phyloP scores from a whole-genome alignment of 2,329 filamentous ascomycete genomes.

The Botryotinia convoluta region DNA sequence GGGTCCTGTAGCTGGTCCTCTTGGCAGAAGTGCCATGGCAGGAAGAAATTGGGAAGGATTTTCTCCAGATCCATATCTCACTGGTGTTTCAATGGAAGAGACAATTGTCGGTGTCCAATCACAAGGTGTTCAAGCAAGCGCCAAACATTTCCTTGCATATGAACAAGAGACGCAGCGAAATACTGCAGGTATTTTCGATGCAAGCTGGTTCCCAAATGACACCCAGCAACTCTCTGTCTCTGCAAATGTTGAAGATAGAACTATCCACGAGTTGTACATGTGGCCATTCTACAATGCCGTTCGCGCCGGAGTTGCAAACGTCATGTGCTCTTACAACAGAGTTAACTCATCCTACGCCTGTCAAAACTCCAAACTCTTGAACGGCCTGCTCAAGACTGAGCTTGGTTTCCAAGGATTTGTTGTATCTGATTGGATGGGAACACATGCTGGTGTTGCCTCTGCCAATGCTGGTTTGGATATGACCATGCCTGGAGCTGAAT shows the following conservation, averaged over 20 bases:
- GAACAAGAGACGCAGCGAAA: slow-evolving; percentile 50
- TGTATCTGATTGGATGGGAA: slow-evolving; percentile 67
- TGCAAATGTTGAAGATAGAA: slow-evolving; percentile 66
- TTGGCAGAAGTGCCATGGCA: slow-evolving; percentile 47
- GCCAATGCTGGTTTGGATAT: slow-evolving; percentile 64
- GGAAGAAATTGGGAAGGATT: slow-evolving; percentile 44
- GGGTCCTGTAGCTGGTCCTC: slow-evolving; percentile 46
- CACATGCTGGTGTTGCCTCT: slow-evolving; percentile 56
- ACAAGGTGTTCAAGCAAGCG: slow-evolving; percentile 39
- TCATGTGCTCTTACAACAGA: slow-evolving; percentile 63
- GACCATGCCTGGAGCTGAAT: slow-evolving; percentile 56
- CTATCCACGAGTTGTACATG: slow-evolving; percentile 73
- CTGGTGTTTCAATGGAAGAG: slow-evolving; percentile 37
- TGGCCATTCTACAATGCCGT: slow-evolving; percentile 85
- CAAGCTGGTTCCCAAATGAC: slow-evolving; percentile 12
- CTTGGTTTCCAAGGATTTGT: slow-evolving; percentile 53
- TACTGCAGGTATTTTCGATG: slow-evolving; percentile 1
- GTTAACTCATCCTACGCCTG: slow-evolving; percentile 51
- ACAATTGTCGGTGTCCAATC: slow-evolving; percentile 40
- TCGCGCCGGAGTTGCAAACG: slow-evolving; percentile 69
- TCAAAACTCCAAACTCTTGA: slow-evolving; percentile 49
- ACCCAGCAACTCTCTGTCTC: slow-evolving; percentile 54
- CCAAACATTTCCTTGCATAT: slow-evolving; percentile 47
- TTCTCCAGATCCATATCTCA: slow-evolving; percentile 39
- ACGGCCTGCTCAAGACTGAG: slow-evolving; percentile 50